Evolutionary conservation across 208 protist species (phyloP).

Genomic region (Crithidia brevicula): DNA sequence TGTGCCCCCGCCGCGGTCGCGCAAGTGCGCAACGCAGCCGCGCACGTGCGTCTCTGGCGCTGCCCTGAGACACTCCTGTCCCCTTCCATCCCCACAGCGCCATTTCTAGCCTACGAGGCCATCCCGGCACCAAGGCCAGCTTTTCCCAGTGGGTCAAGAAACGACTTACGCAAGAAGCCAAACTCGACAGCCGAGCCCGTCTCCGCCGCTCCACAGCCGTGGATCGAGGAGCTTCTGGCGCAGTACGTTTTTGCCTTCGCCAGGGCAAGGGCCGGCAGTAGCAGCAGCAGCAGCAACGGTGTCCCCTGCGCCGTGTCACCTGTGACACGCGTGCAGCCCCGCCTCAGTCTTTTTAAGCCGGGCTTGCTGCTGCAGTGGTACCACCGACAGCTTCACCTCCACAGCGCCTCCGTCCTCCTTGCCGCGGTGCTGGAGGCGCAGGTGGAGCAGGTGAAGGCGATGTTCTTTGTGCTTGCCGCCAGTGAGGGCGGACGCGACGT

Average conservation of each 20-base stretch:
- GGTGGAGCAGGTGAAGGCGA: constrained; percentile 22
- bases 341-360: constrained; percentile 13
- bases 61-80: constrained; percentile 8
- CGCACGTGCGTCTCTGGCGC: constrained; percentile 22
- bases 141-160: too few relatives aligned
- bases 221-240: constrained; percentile 9
- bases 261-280: background rate
- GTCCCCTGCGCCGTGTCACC: constrained; percentile 5
- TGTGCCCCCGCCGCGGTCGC: constrained; percentile 1
- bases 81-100: background rate
- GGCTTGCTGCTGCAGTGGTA: constrained; percentile 17
- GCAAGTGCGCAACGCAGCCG: background rate
- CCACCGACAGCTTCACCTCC: constrained; percentile 5
- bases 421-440: constrained; percentile 14
- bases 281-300: background rate
- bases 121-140: background rate
- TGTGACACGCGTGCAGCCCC: constrained; percentile 15
- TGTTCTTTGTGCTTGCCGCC: constrained; percentile 12
- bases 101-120: constrained; percentile 12
- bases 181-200: background rate
- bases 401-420: constrained; percentile 6
- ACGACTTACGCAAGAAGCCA: background rate
- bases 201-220: background rate
- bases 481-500: constrained; percentile 3
- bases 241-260: constrained; percentile 25